Base-by-base conservation (phyloP, 768 basidiomycete species). In the Lyophyllum atratum region DNA sequence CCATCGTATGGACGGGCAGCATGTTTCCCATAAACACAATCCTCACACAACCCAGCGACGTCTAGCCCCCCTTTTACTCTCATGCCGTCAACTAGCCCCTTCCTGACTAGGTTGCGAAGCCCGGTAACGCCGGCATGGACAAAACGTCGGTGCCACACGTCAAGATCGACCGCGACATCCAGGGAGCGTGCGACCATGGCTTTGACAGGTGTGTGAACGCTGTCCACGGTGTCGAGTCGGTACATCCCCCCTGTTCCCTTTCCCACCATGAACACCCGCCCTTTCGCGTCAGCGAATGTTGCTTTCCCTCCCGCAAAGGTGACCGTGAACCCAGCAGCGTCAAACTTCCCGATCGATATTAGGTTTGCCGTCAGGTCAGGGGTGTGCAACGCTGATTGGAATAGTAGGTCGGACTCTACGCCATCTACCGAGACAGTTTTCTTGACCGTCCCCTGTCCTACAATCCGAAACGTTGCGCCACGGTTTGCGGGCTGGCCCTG, bases 11-110 rank as follows among this genome's bases (percentile, higher is more conserved):
- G 70, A 4, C 60, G 33, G 0, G 22, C 15, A 0, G 56, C 52
- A 12, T 69, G 66, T 50, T 70, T 67, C 14, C 66, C 63, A 37
- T 64, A 65, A 0, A 70, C 60, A 52, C 72, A 72, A 11, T 31
- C 29, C 29, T 11, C 11, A 15, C 34, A 37, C 34, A 33, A 12
- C 31, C 31, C 31, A 6, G 6, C 17, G 34, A 37, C 34, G 7
- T 33, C 12, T 12, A 37, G 11, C 11, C 17, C 34, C 34, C 34
- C 34, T 37, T 37, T 37, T 7, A 37, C 14, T 7, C 17, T 7
- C 3, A 37, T 9, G 4, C 34, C 34, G 17, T 37, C 34, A 15
- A 37, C 34, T 15, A 37, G 34, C 17, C 34, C 34, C 12, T 37
- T 37, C 34, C 14, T 37, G 3, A 15, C 34, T 15, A 37, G 8